phyloP scores from a whole-genome alignment of 1,139 yeast genomes.

The Taphrina wiesneri region DNA sequence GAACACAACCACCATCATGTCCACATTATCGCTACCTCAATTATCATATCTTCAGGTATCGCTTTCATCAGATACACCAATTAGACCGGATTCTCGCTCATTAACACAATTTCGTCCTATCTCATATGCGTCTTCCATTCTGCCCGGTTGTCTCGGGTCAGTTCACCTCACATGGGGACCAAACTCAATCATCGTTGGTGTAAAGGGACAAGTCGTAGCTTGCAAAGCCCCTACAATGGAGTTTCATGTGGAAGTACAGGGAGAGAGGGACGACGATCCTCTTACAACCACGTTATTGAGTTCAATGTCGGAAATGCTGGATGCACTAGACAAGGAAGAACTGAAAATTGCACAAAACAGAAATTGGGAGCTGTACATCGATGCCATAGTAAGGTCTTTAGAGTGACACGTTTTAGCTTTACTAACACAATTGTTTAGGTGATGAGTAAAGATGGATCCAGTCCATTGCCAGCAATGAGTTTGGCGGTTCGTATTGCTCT shows the following conservation, averaged over 20 bases:
- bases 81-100: conserved; percentile 17
- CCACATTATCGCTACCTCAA: conserved; percentile 22
- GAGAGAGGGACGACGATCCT: conserved; percentile 28
- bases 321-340: conserved; percentile 13
- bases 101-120: conserved; percentile 29
- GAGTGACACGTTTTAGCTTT: not conserved
- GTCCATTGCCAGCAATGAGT: conserved; percentile 25
- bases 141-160: conserved; percentile 24
- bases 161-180: conserved; percentile 27
- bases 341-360: conserved; percentile 9
- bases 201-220: conserved; percentile 19
- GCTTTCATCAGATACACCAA: conserved; percentile 14
- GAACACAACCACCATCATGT: not conserved
- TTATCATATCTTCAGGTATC: conserved; percentile 22
- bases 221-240: not conserved
- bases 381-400: conserved; percentile 1
- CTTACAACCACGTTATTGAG: conserved; percentile 1
- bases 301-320: not conserved
- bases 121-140: conserved; percentile 23
- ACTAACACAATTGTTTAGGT: not conserved
- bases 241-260: conserved; percentile 16
- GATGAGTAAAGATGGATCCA: conserved; percentile 18
- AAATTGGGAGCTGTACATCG: conserved; percentile 21
- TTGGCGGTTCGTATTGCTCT: conserved; percentile 27
- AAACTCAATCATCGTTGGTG: conserved; percentile 20